Evolutionary conservation across 495 filamentous ascomycete species (phyloP).

Genomic region (Penicillium chermesinum): DNA sequence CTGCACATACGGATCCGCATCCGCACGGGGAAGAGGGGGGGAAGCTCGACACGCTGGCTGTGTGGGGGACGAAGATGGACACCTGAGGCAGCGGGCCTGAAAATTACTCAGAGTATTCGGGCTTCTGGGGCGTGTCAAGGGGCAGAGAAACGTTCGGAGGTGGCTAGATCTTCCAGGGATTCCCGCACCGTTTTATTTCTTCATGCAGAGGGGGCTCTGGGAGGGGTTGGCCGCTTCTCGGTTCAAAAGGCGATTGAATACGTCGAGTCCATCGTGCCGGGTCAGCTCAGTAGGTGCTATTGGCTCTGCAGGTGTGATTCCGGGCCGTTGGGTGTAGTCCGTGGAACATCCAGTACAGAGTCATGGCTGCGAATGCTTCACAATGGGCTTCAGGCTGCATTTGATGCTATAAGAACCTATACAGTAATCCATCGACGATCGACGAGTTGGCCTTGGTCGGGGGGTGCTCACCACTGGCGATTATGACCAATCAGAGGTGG

Average conservation of each 20-base stretch:
- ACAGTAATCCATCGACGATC: no score
- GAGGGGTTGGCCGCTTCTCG: not conserved
- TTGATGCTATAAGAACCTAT: no score
- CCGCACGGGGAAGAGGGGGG: not conserved
- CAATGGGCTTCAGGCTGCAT: no score
- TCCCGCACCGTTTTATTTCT: no score
- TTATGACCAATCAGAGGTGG: not conserved
- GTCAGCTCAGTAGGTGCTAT: slow-evolving; percentile 2
- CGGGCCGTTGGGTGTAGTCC: not conserved
- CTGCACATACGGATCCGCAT: slow-evolving; percentile 15
- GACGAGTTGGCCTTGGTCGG: no score
- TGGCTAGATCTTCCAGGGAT: no score
- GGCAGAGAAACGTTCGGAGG: no score
- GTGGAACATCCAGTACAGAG: not conserved
- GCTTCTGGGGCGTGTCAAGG: no score
- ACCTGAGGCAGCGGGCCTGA: slow-evolving; percentile 12
- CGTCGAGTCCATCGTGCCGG: slow-evolving; percentile 3
- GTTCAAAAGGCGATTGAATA: not conserved
- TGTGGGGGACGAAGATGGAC: slow-evolving; percentile 5
- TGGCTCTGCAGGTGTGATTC: not conserved
- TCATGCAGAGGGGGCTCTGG: no score
- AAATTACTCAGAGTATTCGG: no score
- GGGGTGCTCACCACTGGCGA: not conserved
- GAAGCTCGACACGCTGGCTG: not conserved
- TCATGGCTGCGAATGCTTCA: no score